Evolutionary conservation across 2,329 filamentous ascomycete genomes (phyloP).

Genomic region (Volutella citrinella): DNA sequence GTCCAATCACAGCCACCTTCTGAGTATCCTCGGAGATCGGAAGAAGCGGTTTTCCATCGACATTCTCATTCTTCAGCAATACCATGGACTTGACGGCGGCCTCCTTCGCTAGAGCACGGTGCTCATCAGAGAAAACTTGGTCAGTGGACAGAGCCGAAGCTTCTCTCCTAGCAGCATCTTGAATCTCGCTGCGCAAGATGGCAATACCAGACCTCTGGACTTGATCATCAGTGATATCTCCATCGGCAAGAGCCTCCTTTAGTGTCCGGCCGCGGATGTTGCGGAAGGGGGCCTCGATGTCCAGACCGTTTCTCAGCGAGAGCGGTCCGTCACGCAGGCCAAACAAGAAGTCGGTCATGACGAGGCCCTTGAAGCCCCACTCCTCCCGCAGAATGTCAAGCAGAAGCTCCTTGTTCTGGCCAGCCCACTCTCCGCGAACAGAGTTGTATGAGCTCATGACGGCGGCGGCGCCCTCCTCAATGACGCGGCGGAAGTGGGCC

Average conservation of each 20-base stretch:
- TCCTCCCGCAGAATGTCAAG: slow-evolving; percentile 13
- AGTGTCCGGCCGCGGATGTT: slow-evolving; percentile 10
- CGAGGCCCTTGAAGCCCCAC: slow-evolving; percentile 17
- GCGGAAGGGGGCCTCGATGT: slow-evolving; percentile 19
- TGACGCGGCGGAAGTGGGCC: slow-evolving; percentile 14
- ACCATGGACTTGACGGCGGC: slow-evolving; percentile 17
- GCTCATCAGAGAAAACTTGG: slow-evolving; percentile 17
- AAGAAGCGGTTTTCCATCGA: neutral
- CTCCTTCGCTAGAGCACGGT: slow-evolving; percentile 13
- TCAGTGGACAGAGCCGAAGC: neutral
- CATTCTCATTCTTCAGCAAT: slow-evolving; percentile 13
- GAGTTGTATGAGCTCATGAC: slow-evolving; percentile 22
- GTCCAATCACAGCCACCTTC: slow-evolving; percentile 16
- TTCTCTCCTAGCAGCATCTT: slow-evolving; percentile 1
- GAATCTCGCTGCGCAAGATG: slow-evolving; percentile 11
- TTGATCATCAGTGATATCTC: neutral
- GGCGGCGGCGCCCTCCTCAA: slow-evolving; percentile 12
- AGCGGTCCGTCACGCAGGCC: slow-evolving; percentile 11
- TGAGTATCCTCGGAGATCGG: slow-evolving; percentile 4
- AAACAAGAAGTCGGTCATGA: slow-evolving; percentile 17
- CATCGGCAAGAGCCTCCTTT: slow-evolving; percentile 1
- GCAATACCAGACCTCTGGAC: slow-evolving; percentile 5
- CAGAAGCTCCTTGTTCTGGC: slow-evolving; percentile 15
- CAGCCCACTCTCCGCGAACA: slow-evolving; percentile 16
- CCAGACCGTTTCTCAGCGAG: slow-evolving; percentile 17